Evolutionary conservation across 164 flowering plant species (phyloP).

Genomic region (Cinnamomum micranthum): DNA sequence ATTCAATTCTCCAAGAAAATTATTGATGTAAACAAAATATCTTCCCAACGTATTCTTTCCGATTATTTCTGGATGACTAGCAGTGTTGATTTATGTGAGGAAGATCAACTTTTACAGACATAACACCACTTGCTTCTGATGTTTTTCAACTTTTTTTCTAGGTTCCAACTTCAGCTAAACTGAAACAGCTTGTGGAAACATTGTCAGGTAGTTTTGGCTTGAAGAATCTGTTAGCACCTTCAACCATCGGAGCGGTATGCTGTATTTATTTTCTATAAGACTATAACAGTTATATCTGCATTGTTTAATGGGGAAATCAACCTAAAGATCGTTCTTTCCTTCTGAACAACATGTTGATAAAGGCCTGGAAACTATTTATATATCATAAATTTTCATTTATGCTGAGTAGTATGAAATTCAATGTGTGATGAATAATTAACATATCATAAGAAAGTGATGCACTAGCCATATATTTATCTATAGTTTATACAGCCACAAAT

Average conservation of each 20-base stretch:
- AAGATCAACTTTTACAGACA: neutral
- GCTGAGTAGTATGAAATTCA: neutral
- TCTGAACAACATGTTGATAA: neutral
- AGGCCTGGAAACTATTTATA: neutral
- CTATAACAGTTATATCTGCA: neutral
- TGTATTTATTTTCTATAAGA: slow-evolving; percentile 6
- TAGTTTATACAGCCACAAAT: no score
- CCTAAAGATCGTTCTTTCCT: neutral
- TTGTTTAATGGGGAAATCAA: neutral
- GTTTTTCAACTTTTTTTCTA: slow-evolving; percentile 14
- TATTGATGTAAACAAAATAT: neutral
- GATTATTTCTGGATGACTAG: neutral
- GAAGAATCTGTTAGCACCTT: slow-evolving; percentile 52
- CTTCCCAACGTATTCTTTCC: neutral
- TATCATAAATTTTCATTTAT: neutral
- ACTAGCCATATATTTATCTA: no score
- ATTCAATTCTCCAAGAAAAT: neutral
- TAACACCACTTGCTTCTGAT: slow-evolving; percentile 5
- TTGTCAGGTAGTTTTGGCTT: slow-evolving; percentile 27
- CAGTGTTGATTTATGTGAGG: neutral
- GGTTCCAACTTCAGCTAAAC: slow-evolving; percentile 23
- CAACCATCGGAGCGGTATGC: slow-evolving; percentile 57
- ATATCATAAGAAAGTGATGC: no score
- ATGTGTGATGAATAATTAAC: no score
- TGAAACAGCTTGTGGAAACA: slow-evolving; percentile 18